These are phyloP conservation scores for Leucosporidium creatinivorum DNA, from an alignment of 768 basidiomycete species.

Conservation along the genomic window DNA sequence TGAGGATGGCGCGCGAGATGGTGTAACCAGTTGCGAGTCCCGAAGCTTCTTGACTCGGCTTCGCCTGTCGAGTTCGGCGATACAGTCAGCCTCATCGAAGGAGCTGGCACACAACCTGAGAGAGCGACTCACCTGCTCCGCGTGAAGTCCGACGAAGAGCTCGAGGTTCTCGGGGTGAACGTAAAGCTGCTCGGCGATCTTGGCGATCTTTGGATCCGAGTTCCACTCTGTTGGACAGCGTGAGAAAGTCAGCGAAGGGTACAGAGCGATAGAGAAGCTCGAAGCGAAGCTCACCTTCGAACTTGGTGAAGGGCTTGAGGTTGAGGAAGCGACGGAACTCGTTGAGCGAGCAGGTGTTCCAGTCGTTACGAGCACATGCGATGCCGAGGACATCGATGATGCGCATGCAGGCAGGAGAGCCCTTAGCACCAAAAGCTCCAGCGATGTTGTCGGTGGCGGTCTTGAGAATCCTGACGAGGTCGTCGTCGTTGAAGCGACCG, in stretches of 20 bases:
- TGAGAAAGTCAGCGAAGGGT: no score
- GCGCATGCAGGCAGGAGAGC: neutral
- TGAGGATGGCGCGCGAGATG: constrained; percentile 69
- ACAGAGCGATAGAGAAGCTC: no score
- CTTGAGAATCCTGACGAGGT: neutral
- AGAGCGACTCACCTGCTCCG: no score
- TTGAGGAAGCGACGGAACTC: constrained; percentile 39
- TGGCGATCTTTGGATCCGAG: constrained; percentile 29
- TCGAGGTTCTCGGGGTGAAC: constrained; percentile 70
- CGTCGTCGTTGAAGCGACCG: neutral
- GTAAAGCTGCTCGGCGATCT: constrained; percentile 52
- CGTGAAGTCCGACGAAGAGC: constrained; percentile 40
- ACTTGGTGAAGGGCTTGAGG: constrained; percentile 20
- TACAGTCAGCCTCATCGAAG: no score
- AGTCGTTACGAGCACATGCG: constrained; percentile 46
- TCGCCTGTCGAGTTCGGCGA: no score
- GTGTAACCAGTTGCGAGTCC: no score
- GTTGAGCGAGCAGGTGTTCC: constrained; percentile 31
- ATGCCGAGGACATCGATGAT: constrained; percentile 64
- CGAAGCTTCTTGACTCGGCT: no score
- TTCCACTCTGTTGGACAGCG: constrained; percentile 41
- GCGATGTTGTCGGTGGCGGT: neutral
- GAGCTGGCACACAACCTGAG: no score
- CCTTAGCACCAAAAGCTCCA: neutral
- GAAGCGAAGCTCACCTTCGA: constrained; percentile 13